A percentile compares a stretch with the other conserved stretches of the same genome.
phyloP scores from a whole-genome alignment of 768 basidiomycete genomes.

The Russula emetica region DNA sequence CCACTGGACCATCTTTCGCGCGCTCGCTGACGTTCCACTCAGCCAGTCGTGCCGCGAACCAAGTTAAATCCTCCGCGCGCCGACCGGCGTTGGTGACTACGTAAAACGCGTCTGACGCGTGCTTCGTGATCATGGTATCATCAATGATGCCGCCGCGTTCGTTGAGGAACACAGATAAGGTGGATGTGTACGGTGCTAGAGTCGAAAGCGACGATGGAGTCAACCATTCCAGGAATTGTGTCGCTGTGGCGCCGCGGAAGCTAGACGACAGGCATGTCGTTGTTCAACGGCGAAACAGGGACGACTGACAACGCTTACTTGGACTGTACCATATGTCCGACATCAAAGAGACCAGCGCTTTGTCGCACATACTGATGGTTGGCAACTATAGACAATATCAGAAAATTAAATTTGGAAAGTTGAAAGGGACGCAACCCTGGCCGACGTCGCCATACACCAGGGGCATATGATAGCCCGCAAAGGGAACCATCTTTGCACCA shows the following conservation, averaged over 20 bases:
- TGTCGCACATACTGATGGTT: constrained; percentile 87
- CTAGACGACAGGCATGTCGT: constrained; percentile 36
- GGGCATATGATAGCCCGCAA: constrained; percentile 95
- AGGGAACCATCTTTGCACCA: constrained; percentile 92
- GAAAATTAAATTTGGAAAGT: not conserved
- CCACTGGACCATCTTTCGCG: constrained; percentile 56
- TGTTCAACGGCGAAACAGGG: not conserved
- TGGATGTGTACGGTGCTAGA: constrained; percentile 70
- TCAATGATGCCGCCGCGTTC: constrained; percentile 92
- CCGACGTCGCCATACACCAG: constrained; percentile 78
- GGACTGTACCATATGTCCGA: constrained; percentile 97
- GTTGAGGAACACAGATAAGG: constrained; percentile 86
- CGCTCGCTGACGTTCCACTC: constrained; percentile 71
- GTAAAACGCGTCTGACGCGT: constrained; percentile 75
- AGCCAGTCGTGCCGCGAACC: constrained; percentile 62
- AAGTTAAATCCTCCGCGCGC: constrained; percentile 72
- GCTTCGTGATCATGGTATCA: constrained; percentile 89
- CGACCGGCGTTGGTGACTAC: constrained; percentile 96
- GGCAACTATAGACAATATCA: constrained; percentile 51
- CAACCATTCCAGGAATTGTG: constrained; percentile 82
- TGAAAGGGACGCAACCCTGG: constrained; percentile 49
- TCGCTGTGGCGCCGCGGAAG: constrained; percentile 75
- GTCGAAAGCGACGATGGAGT: constrained; percentile 76
- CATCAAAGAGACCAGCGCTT: constrained; percentile 87
- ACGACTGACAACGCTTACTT: constrained; percentile 48